These are phyloP conservation scores for Acanthamoeba healyi DNA, from an alignment of 208 protist genomes.

Conservation along the genomic window DNA sequence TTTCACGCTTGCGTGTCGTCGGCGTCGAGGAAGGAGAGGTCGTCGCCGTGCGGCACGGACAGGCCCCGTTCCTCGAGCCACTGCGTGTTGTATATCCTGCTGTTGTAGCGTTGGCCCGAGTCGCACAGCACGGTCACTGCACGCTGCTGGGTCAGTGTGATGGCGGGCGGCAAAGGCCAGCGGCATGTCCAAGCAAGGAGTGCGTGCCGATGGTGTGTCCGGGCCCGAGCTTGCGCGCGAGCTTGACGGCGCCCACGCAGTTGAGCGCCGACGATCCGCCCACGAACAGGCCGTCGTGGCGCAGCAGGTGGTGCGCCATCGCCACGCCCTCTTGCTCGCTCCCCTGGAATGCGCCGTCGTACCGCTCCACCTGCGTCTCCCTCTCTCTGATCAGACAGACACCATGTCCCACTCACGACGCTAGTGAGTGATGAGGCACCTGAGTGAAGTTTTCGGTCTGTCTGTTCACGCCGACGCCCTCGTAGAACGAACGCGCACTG, in stretches of 20 bases:
- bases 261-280: constrained; percentile 84
- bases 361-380: background rate
- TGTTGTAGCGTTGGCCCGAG: constrained; percentile 82
- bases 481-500: background rate
- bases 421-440: background rate
- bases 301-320: constrained; percentile 87
- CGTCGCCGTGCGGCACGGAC: background rate
- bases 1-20: background rate
- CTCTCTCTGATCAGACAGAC: background rate
- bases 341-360: constrained; percentile 3
- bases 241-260: constrained; percentile 83
- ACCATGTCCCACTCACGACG: background rate
- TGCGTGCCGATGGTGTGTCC: constrained; percentile 82
- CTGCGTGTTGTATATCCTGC: constrained; percentile 81
- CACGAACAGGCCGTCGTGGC: constrained; percentile 88
- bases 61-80: constrained; percentile 82
- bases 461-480: background rate
- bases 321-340: constrained; percentile 81
- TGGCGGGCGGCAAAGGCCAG: too few relatives aligned
- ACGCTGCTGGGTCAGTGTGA: too few relatives aligned
- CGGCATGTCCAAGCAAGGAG: too few relatives aligned
- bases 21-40: background rate
- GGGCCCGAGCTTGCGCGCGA: constrained; percentile 81
- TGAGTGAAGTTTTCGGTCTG: constrained; percentile 10
- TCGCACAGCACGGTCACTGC: constrained; percentile 85